These are phyloP conservation scores for Rhodotorula babjevae DNA, from an alignment of 768 basidiomycete species.

Conservation along the genomic window DNA sequence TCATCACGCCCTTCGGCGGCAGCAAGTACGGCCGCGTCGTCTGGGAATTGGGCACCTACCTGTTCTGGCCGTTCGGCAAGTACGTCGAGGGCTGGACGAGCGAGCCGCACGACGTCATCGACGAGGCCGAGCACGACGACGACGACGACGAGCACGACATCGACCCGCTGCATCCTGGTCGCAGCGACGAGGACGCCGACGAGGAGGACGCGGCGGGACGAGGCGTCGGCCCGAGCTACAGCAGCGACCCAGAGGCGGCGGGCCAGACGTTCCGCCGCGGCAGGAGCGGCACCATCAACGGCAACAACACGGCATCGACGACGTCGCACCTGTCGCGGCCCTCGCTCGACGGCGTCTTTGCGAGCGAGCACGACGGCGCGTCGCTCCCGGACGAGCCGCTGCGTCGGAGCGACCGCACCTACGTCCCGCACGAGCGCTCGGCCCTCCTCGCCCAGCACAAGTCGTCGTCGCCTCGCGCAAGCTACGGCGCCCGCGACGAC, in stretches of 20 bases:
- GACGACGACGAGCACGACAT: slow-evolving; percentile 1
- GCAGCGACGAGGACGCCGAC: slow-evolving; percentile 2
- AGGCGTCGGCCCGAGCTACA: background rate
- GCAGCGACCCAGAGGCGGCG: slow-evolving; percentile 20
- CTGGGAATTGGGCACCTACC: slow-evolving; percentile 91
- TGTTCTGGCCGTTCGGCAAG: slow-evolving; percentile 94
- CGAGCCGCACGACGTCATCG: slow-evolving; percentile 48
- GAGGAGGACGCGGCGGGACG: background rate
- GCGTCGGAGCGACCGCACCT: slow-evolving; percentile 44
- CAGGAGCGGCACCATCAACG: slow-evolving; percentile 21
- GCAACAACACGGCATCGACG: background rate
- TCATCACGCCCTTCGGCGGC: slow-evolving; percentile 72
- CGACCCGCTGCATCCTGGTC: background rate
- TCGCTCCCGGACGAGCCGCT: slow-evolving; percentile 48
- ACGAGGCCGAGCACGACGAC: slow-evolving; percentile 42
- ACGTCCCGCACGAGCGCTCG: slow-evolving; percentile 47
- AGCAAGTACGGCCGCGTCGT: slow-evolving; percentile 76
- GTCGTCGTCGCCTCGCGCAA: background rate
- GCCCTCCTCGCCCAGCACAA: slow-evolving; percentile 40
- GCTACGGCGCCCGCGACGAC: background rate
- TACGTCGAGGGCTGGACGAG: slow-evolving; percentile 74
- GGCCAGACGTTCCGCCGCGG: slow-evolving; percentile 17
- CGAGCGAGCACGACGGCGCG: background rate
- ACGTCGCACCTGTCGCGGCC: slow-evolving; percentile 12
- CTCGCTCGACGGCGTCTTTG: slow-evolving; percentile 33